Base-by-base conservation (phyloP, 768 basidiomycete species). In the Boletus rufocinnamomeus region DNA sequence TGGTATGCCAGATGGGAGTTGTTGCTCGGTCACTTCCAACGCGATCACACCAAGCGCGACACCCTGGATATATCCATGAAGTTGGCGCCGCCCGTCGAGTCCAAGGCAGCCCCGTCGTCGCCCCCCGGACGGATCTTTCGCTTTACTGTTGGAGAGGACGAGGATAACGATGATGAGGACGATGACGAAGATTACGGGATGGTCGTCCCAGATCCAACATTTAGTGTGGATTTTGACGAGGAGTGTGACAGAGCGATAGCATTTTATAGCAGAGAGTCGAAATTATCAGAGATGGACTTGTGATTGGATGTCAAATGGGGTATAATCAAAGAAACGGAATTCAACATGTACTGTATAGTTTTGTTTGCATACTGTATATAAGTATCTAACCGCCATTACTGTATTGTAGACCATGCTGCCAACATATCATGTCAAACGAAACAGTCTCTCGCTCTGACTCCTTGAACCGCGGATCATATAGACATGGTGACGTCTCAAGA, bases 1-100 rank as follows among this genome's bases (percentile, higher is more conserved):
- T 84, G 82, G 82, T 80, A 83, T 60, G 74, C 74, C 30, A 81
- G 82, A 55, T 84, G 82, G 81, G 79, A 83, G 56, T 52, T 84
- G 47, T 73, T 86, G 48, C 61, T 79, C 47, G 75, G 79, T 55
- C 73, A 84, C 4, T 75, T 77, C 27, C 69, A 71, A 38, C 64
- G 65, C 49, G 71, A 75, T 46, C 59, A 59, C 37, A 65, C 69
- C 49, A 68, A 52, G 28, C 50, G 54, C 17, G 49, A 54, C 17
- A 16, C 50, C 9, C 45, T 45, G 38, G 62, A 40, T 25, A 35
- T 32, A 27, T 52, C 50, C 23, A 46, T 16, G 28, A 57, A 27
- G 30, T 14, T 34, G 19, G 38, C 11, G n/a, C 14, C 16, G 0
- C 45, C 52, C 17, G 9, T 21, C 14, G 40, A 54, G 49, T 19